Evolutionary conservation across 306 rosid species (phyloP).

Genomic region (Cyclanthera cordifolia): DNA sequence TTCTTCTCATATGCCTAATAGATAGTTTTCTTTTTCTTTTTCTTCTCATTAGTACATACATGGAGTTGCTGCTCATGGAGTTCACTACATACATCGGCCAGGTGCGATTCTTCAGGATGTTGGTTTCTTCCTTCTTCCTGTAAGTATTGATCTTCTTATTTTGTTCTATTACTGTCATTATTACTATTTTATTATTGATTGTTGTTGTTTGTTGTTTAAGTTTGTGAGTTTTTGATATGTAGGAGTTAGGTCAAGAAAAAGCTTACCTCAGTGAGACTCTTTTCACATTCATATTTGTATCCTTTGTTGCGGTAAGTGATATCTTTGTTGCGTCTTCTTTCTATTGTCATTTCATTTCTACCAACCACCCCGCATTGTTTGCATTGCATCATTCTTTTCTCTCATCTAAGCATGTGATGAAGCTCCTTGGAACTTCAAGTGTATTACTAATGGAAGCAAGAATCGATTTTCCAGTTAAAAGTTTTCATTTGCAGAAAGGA

Average conservation of each 20-base stretch:
- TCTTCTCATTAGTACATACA: conserved; percentile 63
- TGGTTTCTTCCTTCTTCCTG: conserved; percentile 83
- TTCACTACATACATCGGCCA: conserved; percentile 86
- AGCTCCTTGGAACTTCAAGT: background rate
- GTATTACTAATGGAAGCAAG: background rate
- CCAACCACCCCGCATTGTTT: background rate
- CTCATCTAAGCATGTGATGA: background rate
- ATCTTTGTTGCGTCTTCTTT: background rate
- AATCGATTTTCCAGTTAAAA: background rate
- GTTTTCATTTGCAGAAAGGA: background rate
- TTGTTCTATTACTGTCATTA: background rate
- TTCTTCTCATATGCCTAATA: background rate
- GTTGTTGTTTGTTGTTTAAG: background rate
- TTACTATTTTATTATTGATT: background rate
- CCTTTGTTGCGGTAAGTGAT: conserved; percentile 66
- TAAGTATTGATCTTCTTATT: conserved; percentile 23
- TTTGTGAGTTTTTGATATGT: conserved; percentile 4
- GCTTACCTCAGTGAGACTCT: conserved; percentile 87
- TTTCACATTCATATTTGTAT: conserved; percentile 60
- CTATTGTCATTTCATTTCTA: background rate
- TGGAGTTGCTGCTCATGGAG: conserved; percentile 94
- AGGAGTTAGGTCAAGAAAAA: conserved; percentile 87
- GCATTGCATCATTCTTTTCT: conserved; percentile 1
- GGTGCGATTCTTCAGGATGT: conserved; percentile 86
- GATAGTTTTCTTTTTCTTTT: conserved; percentile 18